Evolutionary conservation across 192 early-diverging fungal genomes (phyloP).

Genomic region (Mortierella antarctica): DNA sequence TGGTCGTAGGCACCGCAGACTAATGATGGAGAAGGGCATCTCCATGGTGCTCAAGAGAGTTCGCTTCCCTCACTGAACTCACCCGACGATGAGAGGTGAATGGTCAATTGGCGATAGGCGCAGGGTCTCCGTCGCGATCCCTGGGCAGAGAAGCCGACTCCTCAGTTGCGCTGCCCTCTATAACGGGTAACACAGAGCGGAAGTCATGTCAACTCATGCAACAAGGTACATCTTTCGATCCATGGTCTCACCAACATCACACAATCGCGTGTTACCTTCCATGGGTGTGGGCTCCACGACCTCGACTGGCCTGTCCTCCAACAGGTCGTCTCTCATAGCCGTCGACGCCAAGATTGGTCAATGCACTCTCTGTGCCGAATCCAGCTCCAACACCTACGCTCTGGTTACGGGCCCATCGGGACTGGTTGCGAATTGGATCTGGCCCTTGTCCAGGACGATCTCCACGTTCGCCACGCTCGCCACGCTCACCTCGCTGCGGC

Average conservation of each 20-base stretch:
- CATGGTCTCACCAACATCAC: background rate
- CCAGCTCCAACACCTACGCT: slow-evolving; percentile 49
- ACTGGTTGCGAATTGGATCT: slow-evolving; percentile 24
- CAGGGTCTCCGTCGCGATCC: no score
- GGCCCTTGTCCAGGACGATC: slow-evolving; percentile 15
- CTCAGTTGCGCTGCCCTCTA: no score
- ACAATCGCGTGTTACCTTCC: slow-evolving; percentile 14
- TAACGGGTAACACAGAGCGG: no score
- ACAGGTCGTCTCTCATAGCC: slow-evolving; percentile 41
- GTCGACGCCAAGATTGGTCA: slow-evolving; percentile 48
- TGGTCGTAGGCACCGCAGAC: no score
- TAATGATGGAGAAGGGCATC: no score
- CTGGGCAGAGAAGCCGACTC: no score
- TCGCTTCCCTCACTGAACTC: no score
- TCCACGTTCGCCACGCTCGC: slow-evolving; percentile 8
- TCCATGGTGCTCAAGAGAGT: no score
- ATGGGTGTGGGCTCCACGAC: slow-evolving; percentile 20
- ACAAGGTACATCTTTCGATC: no score
- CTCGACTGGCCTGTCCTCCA: slow-evolving; percentile 35
- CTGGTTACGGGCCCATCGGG: slow-evolving; percentile 49
- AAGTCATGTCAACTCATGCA: no score
- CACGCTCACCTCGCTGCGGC: background rate
- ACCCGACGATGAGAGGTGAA: no score
- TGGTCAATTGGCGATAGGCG: no score
- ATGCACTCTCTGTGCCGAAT: slow-evolving; percentile 47